Percentiles rank a stretch among this genome's conserved stretches.
Evolutionary conservation across 768 basidiomycete species (phyloP).

Genomic region (Cystofilobasidium capitatum): DNA sequence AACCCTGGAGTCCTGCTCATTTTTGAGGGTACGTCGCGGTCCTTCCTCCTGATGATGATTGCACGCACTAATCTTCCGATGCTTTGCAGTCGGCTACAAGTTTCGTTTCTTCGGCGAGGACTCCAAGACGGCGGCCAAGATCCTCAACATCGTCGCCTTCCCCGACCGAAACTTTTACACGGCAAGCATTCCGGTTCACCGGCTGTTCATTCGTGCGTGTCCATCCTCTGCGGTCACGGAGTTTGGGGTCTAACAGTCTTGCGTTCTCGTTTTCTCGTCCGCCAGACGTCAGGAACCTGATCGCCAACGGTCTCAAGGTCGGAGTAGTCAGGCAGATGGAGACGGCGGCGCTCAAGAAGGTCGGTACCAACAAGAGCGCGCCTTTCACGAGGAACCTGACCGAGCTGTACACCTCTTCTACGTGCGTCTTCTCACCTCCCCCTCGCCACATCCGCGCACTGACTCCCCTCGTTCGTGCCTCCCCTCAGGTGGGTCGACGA

Average conservation of each 20-base stretch:
- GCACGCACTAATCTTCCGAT: background rate
- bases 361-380: slow-evolving; percentile 38
- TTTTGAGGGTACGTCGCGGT: slow-evolving; percentile 34
- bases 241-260: background rate
- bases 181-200: slow-evolving; percentile 39
- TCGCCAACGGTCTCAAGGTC: slow-evolving; percentile 39
- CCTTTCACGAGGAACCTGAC: slow-evolving; percentile 47
- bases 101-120: slow-evolving; percentile 40
- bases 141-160: slow-evolving; percentile 35
- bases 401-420: slow-evolving; percentile 73
- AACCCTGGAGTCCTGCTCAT: slow-evolving; percentile 38
- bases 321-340: slow-evolving; percentile 40
- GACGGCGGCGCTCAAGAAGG: slow-evolving; percentile 40
- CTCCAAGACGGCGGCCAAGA: slow-evolving; percentile 38
- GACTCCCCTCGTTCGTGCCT: background rate
- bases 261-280: background rate
- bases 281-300: slow-evolving; percentile 31
- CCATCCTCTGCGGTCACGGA: background rate
- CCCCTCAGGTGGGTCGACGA: slow-evolving; percentile 65
- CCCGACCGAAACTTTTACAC: slow-evolving; percentile 37
- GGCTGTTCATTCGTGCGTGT: slow-evolving; percentile 37
- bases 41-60: background rate
- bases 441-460: slow-evolving; percentile 2
- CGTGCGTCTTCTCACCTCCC: slow-evolving; percentile 48
- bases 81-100: slow-evolving; percentile 37